These are phyloP conservation scores for Neurospora crassa DNA, from an alignment of 2,329 filamentous ascomycete genomes.

Conservation along the genomic window DNA sequence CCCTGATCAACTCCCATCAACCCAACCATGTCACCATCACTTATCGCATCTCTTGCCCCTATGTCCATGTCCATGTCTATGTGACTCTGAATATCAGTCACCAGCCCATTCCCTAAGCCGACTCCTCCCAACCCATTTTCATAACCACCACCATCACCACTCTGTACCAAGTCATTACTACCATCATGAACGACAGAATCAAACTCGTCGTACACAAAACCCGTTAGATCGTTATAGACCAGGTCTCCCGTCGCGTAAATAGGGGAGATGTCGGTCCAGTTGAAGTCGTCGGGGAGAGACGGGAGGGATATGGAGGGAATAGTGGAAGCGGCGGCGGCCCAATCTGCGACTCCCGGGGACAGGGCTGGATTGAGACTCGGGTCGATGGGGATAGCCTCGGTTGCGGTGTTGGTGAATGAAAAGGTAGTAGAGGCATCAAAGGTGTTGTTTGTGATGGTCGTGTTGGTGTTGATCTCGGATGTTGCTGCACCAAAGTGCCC, in stretches of 20 bases:
- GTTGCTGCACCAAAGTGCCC: background rate
- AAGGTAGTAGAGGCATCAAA: background rate
- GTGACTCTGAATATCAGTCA: constrained; percentile 1
- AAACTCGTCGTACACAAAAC: constrained; percentile 27
- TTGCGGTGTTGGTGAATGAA: background rate
- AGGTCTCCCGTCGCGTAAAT: constrained; percentile 49
- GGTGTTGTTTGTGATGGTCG: constrained; percentile 2
- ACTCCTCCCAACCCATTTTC: background rate
- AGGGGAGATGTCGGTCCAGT: constrained; percentile 42
- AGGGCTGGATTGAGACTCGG: background rate
- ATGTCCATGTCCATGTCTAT: background rate
- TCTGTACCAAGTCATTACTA: background rate
- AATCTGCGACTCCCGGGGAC: background rate
- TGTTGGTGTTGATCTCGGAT: background rate
- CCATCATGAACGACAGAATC: background rate
- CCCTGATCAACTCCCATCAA: no score
- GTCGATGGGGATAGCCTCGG: background rate
- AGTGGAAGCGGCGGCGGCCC: background rate
- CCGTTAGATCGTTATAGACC: constrained; percentile 42
- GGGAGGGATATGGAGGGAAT: constrained; percentile 19
- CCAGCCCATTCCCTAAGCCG: background rate
- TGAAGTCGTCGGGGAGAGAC: constrained; percentile 34
- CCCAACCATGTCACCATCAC: no score
- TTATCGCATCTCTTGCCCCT: background rate
- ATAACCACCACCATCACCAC: background rate